Evolutionary conservation across 306 rosid genomes (phyloP).

Genomic region (Vachellia collinsii): DNA sequence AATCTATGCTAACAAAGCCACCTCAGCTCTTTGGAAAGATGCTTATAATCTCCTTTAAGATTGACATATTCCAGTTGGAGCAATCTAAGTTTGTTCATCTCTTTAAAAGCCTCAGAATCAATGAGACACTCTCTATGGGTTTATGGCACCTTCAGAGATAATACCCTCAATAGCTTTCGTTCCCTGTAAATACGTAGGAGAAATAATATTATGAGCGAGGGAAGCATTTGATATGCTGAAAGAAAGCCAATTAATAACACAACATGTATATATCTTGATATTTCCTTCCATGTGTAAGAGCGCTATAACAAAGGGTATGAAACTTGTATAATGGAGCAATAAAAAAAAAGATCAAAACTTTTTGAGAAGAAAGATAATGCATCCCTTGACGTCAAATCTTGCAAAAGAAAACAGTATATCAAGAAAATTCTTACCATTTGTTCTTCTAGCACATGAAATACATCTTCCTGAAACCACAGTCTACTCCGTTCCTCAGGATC

Average conservation of each 20-base stretch:
- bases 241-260: background rate
- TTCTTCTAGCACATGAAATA: background rate
- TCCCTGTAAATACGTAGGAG: background rate
- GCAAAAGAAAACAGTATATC: background rate
- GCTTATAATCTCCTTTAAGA: slow-evolving; percentile 28
- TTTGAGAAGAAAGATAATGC: background rate
- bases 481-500: background rate
- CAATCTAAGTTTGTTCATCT: slow-evolving; percentile 48
- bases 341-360: background rate
- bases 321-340: background rate
- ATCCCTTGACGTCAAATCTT: background rate
- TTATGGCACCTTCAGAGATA: slow-evolving; percentile 13
- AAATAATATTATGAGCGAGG: background rate
- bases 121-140: background rate
- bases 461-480: background rate
- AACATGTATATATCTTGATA: background rate
- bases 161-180: slow-evolving; percentile 20
- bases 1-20: slow-evolving; percentile 52
- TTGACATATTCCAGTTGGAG: slow-evolving; percentile 38
- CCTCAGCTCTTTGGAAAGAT: slow-evolving; percentile 37
- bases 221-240: background rate
- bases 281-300: too few species aligned
- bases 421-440: background rate
- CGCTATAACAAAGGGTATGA: background rate
- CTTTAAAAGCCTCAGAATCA: slow-evolving; percentile 33